Evolutionary conservation across 169 alveolate genomes (phyloP), one percentile per base, ranked within the genome.

Genomic region (Cryptosporidium parvum): DNA sequence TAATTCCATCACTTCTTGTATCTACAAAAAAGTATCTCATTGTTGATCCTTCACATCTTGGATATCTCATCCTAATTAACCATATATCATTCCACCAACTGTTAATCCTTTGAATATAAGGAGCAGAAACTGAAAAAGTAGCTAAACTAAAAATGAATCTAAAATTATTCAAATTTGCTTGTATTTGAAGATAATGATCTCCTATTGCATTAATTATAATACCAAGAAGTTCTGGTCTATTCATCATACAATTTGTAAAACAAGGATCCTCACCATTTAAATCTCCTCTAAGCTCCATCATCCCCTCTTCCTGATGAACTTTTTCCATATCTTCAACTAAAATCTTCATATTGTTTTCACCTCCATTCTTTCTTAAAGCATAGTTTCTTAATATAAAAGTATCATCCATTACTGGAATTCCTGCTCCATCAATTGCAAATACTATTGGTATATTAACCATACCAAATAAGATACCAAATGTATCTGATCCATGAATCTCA

Each of bases 41-140:
- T 39, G 89, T 80, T 7, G 89, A 80, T 18, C 70, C 59, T 14
- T 23, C 8, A 48, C 75, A 58, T 62, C 89, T 80, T 45, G 89
- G 89, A 44, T 62, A 80, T 23, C 89, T 59, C 75, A 80, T 80
- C 37, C 75, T 59, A 14, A 80, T 80, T 26, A 45, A 33, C 89
- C 89, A 80, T 21, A 80, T 62, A 29, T 80, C 75, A 18, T 65
- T 80, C 89, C 89, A 80, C 89, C 89, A 80, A 33, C 89, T 80
- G 26, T 44, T 21, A 9, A 80, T 44, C 7, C 51, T 80, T 48
- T 80, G 65, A 9, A 80, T 80, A 59, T 80, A 80, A 18, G 75
- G 75, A 45, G 75, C 33, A 8, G 89, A 80, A 23, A 80, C 68
- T 2, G 73, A 42, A 62, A 80, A 59, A 23, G 89, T 80, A 6